Percentiles rank a stretch among this genome's conserved stretches.
These are phyloP conservation scores for Solanum peruvianum DNA, from an alignment of 257 asterid species.

Conservation along the genomic window DNA sequence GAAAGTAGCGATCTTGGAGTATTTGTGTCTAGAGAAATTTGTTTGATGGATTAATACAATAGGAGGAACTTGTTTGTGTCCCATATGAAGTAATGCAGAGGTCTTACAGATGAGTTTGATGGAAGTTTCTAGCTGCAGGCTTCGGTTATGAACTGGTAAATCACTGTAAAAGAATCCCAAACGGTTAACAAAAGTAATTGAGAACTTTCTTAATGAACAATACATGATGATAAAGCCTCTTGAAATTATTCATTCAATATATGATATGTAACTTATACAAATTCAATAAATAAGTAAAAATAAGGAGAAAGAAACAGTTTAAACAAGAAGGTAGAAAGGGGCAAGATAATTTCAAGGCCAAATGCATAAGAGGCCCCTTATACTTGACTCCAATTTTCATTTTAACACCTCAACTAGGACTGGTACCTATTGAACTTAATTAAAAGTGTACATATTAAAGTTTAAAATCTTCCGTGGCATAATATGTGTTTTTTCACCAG, in stretches of 20 bases:
- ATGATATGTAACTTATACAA: neutral
- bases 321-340: neutral
- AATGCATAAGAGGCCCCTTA: neutral
- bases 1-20: neutral
- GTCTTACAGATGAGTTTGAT: neutral
- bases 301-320: neutral
- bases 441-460: neutral
- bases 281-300: neutral
- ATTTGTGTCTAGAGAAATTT: neutral
- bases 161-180: neutral
- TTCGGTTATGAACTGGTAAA: neutral
- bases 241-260: neutral
- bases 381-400: neutral
- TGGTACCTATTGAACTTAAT: neutral
- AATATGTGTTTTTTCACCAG: neutral
- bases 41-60: neutral
- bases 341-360: neutral
- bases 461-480: neutral
- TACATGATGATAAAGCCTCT: neutral
- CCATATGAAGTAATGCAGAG: neutral
- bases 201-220: neutral
- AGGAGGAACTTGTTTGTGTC: neutral
- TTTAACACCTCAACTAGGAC: neutral
- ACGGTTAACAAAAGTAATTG: neutral
- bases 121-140: neutral